Evolutionary conservation across 169 alveolate genomes (phyloP), one percentile per base, ranked within the genome.

Genomic region (Plasmodium yoelii): DNA sequence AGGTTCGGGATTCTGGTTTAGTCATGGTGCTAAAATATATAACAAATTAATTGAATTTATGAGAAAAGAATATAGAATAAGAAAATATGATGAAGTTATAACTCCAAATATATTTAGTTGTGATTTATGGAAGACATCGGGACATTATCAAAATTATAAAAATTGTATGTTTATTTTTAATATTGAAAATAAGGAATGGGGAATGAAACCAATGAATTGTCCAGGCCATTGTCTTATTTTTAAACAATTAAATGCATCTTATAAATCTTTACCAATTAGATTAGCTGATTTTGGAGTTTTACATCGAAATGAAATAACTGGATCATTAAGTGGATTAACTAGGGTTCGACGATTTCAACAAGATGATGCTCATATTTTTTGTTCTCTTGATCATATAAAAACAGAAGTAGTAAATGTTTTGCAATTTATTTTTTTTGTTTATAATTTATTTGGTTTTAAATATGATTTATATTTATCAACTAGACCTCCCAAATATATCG

Each of bases 151-250:
- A 73, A 98, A 97, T 94, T 99, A 98, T 93, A 97, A 88, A 67
- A 96, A 95, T 56, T 92, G 93, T 88, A 95, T 96, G 98, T 98
- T 96, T 77, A 73, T 96, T 75, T 94, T 98, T 93, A 97, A 96
- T 55, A 98, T 97, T 39, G 99, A 98, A 84, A 96, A 96, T 71
- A 95, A 97, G 89, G 99, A 98, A 93, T 97, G 98, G 97, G 99
- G 99, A 53, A 95, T 99, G 93, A 99, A 98, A 95, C 99, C 99
- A 46, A 99, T 99, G 99, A 99, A 99, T 94, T 99, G 99, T 91
- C 99, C 99, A 1, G 99, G 99, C 3, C 99, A 99, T 92, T 98
- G 99, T 91, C 88, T 94, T 80, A 92, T 98, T 97, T 98, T 97
- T 91, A 97, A 96, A 82, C 98, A 95, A 77, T 80, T 96, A 28